Evolutionary conservation across 257 asterid genomes (phyloP), one percentile per base, ranked within the genome.

Genomic region (Dorcoceras hygrometricum): DNA sequence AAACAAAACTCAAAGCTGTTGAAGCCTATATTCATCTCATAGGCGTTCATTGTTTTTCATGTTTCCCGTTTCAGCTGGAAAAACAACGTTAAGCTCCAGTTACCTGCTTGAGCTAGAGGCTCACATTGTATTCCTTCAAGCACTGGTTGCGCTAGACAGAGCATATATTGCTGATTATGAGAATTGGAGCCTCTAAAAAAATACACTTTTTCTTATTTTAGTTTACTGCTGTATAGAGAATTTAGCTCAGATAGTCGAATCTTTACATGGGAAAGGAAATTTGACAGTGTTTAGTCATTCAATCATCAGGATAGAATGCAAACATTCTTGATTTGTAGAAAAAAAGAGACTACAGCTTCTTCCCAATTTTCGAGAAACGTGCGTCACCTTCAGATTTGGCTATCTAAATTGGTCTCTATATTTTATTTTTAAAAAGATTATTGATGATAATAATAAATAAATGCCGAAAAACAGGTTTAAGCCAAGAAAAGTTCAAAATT

Each of bases 61-160:
- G 28, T 23, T 6, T 56, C n/a, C 58, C 58, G 67, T 66, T 76
- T 71, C 95, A 87, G 95, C 87, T 85, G 92, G 95, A 88, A 85
- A 84, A 88, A 85, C 18, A 85, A 88, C 22, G 84, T 77, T 57
- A 85, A 84, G 80, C 92, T 88, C 34, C 83, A 85, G 76, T 65
- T 88, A 69, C 95, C 95, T 4, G 95, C 95, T 26, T 88, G 81
- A 83, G 83, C 54, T 14, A 4, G 54, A 46, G 22, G 54, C 20
- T 46, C 16, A 62, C 61, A 63, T 26, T 46, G 68, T 51, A 51
- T 29, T 46, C 5, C 22, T 46, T 46, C 22, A 46, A 46, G 22
- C 5, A 46, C 54, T 18, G 54, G 22, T 46, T n/a, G n/a, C n/a
- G n/a, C n/a, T n/a, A n/a, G n/a, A n/a, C n/a, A n/a, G n/a, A n/a